A percentile compares a stretch with the other conserved stretches of the same genome.
Conservation (phyloP, 495 filamentous ascomycete species). For the Neurospora discreta region DNA sequence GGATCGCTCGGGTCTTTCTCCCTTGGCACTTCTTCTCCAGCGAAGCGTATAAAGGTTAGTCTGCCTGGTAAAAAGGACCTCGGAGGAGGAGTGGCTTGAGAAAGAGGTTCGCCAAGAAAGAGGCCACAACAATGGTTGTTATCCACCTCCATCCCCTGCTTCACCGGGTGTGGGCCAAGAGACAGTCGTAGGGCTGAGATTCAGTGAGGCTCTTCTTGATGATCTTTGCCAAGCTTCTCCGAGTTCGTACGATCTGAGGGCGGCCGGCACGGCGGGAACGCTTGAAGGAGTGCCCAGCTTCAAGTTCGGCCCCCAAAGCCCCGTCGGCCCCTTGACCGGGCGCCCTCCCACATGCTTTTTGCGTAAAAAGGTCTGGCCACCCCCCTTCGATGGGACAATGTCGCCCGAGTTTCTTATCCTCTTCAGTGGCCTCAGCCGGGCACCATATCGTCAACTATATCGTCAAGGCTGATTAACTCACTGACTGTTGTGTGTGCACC, state of each 20-base stretch:
- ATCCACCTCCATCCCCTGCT: neutral
- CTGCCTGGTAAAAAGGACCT: neutral
- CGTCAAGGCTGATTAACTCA: neutral
- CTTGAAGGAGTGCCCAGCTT: neutral
- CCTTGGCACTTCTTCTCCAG: neutral
- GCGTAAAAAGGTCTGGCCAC: neutral
- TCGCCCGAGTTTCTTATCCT: neutral
- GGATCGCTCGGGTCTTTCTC: neutral
- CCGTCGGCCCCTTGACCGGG: neutral
- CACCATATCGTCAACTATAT: too few species aligned
- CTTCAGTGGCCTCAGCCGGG: neutral
- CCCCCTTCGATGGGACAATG: neutral
- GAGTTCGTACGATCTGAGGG: too few species aligned
- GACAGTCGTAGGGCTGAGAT: neutral
- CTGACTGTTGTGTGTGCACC: neutral
- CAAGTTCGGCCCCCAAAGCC: neutral
- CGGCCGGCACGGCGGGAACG: neutral
- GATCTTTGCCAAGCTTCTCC: neutral
- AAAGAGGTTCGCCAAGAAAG: neutral
- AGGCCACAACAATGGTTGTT: neutral
- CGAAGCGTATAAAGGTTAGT: neutral
- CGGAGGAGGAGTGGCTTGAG: neutral
- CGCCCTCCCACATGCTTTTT: neutral
- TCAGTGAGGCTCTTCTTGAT: neutral
- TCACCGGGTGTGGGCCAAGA: neutral